Percentiles rank a stretch among this genome's conserved stretches.
Conservation (phyloP, 1,284 basidiomycete genomes). For the Naganishia sp. region DNA sequence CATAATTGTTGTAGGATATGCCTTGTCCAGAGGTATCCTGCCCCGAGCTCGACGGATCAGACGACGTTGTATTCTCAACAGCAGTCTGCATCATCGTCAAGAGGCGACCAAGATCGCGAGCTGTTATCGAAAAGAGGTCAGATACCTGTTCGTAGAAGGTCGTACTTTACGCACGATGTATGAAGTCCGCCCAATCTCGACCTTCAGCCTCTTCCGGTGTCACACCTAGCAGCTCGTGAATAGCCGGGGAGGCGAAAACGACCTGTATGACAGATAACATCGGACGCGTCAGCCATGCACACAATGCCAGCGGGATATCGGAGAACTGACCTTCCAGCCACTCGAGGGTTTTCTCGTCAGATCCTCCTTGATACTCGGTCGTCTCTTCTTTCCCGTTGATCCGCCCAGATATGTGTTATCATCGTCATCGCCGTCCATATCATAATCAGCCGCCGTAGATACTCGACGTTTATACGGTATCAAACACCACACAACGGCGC, state of each 20-base stretch:
- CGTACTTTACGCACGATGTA: conserved; percentile 39
- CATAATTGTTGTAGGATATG: conserved; percentile 18
- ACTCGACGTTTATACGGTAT: conserved; percentile 38
- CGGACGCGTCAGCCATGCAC: background rate
- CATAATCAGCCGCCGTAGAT: conserved; percentile 7
- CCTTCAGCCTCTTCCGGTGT: conserved; percentile 45
- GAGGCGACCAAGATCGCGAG: conserved; percentile 32
- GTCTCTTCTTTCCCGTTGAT: conserved; percentile 11
- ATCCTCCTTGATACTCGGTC: conserved; percentile 18
- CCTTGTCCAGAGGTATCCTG: conserved; percentile 1
- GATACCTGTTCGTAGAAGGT: background rate
- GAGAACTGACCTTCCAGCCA: conserved; percentile 43
- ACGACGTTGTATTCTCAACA: conserved; percentile 15
- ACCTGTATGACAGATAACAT: conserved; percentile 38
- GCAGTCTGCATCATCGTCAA: conserved; percentile 24
- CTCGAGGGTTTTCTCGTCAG: conserved; percentile 20
- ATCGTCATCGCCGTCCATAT: conserved; percentile 22
- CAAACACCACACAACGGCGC: conserved; percentile 47
- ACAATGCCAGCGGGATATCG: background rate
- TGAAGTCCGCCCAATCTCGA: conserved; percentile 46
- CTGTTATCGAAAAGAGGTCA: conserved; percentile 8
- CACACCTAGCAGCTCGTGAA: conserved; percentile 45
- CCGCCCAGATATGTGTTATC: background rate
- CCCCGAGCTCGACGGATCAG: conserved; percentile 2
- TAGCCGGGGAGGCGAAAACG: conserved; percentile 46